phyloP scores from a whole-genome alignment of 192 early-diverging fungal species.

The Gonapodya sp. region DNA sequence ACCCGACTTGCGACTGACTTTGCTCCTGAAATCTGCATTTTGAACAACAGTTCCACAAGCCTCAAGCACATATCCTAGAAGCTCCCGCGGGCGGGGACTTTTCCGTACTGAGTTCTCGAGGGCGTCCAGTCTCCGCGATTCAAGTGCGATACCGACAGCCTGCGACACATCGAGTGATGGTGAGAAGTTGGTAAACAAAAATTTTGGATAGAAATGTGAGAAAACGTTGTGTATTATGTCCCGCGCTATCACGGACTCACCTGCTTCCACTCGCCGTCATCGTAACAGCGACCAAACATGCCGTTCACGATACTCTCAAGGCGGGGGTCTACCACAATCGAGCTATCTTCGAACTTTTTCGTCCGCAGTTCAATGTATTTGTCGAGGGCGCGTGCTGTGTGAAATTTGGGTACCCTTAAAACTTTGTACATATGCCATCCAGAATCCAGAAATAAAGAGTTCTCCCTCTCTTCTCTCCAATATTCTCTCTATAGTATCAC shows the following conservation, averaged over 20 bases:
- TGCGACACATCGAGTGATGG: constrained; percentile 23
- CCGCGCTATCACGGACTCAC: constrained; percentile 13
- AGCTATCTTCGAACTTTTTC: constrained; percentile 27
- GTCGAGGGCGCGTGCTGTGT: constrained; percentile 47
- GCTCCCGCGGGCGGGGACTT: constrained; percentile 54
- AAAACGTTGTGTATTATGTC: too few relatives aligned
- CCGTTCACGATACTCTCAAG: constrained; percentile 84
- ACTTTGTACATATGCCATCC: neutral
- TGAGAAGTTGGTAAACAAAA: constrained; percentile 6
- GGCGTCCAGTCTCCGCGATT: constrained; percentile 81
- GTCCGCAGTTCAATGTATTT: constrained; percentile 79
- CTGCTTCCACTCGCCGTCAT: constrained; percentile 76
- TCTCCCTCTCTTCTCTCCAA: too few relatives aligned
- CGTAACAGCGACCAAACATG: constrained; percentile 90
- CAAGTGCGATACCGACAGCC: constrained; percentile 93
- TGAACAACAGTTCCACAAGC: constrained; percentile 77
- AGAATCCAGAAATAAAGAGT: too few relatives aligned
- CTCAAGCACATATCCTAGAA: constrained; percentile 80
- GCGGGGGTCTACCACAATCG: constrained; percentile 54
- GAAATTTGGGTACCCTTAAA: neutral
- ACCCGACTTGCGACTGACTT: constrained; percentile 51
- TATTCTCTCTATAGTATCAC: too few relatives aligned
- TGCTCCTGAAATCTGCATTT: constrained; percentile 68
- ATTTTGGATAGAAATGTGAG: too few relatives aligned
- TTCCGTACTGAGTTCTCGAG: constrained; percentile 66